Percentiles rank a stretch among this genome's conserved stretches.
Conservation (phyloP, 1,284 basidiomycete species). For the Trametes hirsuta region DNA sequence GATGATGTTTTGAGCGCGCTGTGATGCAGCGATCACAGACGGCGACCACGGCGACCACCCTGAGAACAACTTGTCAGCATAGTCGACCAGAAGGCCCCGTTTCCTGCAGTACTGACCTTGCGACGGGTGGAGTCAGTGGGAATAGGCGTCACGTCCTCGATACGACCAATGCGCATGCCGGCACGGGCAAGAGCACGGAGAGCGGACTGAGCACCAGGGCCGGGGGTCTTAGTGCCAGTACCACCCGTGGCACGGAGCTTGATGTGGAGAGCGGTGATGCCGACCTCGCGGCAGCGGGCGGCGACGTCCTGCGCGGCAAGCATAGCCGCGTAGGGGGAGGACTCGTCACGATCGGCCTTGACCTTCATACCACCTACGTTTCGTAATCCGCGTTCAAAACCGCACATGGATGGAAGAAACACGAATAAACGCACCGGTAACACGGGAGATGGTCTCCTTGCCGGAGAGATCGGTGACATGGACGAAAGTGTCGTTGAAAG, state of each 20-base stretch:
- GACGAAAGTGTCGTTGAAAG: slow-evolving; percentile 99
- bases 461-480: slow-evolving; percentile 99
- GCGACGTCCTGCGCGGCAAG: slow-evolving; percentile 98
- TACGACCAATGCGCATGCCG: slow-evolving; percentile 98
- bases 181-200: slow-evolving; percentile 98
- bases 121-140: slow-evolving; percentile 97
- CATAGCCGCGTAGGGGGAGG: slow-evolving; percentile 99
- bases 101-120: slow-evolving; percentile 62
- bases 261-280: slow-evolving; percentile 96
- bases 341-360: slow-evolving; percentile 99
- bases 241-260: slow-evolving; percentile 99
- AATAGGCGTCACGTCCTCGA: slow-evolving; percentile 96
- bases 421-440: slow-evolving; percentile 75
- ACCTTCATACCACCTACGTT: slow-evolving; percentile 95
- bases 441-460: slow-evolving; percentile 98
- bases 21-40: slow-evolving; percentile 65
- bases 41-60: slow-evolving; percentile 99
- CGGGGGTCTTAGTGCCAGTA: slow-evolving; percentile 98
- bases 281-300: slow-evolving; percentile 96
- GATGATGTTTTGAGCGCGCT: slow-evolving; percentile 28
- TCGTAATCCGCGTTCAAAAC: neutral
- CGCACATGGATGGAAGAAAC: neutral
- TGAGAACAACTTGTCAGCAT: slow-evolving; percentile 35
- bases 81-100: neutral
- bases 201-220: slow-evolving; percentile 97